These are phyloP conservation scores for Fusarium redolens DNA, from an alignment of 2,329 filamentous ascomycete species.

Conservation along the genomic window DNA sequence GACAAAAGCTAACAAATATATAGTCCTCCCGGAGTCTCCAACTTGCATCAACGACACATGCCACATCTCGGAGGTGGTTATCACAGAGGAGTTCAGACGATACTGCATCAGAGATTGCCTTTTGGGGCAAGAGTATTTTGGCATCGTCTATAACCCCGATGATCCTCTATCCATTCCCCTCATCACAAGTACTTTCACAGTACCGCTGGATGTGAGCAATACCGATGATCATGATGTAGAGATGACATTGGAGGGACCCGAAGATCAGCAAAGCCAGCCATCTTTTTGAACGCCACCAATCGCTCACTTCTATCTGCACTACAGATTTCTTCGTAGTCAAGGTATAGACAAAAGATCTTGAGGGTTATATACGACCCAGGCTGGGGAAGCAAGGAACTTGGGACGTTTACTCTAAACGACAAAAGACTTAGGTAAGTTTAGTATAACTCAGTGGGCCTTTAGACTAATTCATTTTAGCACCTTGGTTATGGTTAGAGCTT, in stretches of 20 bases:
- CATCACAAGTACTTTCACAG: not conserved
- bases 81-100: not conserved
- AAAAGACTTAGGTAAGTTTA: not conserved
- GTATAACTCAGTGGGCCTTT: no score
- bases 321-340: not conserved
- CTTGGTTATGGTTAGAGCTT: not conserved
- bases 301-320: not conserved
- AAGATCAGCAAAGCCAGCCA: not conserved
- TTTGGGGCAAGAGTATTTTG: not conserved
- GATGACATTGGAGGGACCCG: not conserved
- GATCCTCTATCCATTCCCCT: not conserved
- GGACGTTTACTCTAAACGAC: not conserved
- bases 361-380: not conserved
- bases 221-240: not conserved
- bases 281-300: not conserved
- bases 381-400: not conserved
- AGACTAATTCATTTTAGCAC: not conserved
- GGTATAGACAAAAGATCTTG: not conserved
- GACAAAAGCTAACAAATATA: not conserved
- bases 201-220: not conserved
- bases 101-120: not conserved
- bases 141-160: not conserved
- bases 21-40: not conserved
- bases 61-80: not conserved
- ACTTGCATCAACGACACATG: not conserved